phyloP scores from a whole-genome alignment of 495 filamentous ascomycete species.

The Aeminium ludgeri region DNA sequence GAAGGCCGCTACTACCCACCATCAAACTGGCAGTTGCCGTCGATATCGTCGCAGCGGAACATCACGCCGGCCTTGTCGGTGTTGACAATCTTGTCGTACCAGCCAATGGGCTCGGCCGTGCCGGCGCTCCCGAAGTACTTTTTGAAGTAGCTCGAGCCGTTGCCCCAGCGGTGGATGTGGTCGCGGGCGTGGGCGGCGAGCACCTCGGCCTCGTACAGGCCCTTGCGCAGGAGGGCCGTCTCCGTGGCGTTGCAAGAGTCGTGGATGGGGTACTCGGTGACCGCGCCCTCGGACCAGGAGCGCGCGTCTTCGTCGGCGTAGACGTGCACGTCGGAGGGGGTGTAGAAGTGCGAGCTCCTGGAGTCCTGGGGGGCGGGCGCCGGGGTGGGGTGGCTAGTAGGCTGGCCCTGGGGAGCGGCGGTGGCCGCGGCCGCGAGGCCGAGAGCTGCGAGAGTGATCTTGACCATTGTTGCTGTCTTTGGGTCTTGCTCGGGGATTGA shows the following conservation, averaged over 20 bases:
- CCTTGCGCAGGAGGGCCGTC: slow-evolving; percentile 29
- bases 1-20: slow-evolving; percentile 27
- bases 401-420: not conserved
- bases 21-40: slow-evolving; percentile 32
- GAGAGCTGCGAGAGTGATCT: not conserved
- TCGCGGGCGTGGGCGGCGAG: slow-evolving; percentile 33
- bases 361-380: not conserved
- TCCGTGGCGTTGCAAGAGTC: slow-evolving; percentile 39
- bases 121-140: slow-evolving; percentile 41
- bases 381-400: not conserved
- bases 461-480: no score
- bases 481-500: no score
- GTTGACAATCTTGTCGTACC: slow-evolving; percentile 34
- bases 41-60: slow-evolving; percentile 43
- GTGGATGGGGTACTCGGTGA: slow-evolving; percentile 31
- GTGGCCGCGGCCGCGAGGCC: not conserved
- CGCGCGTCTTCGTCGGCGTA: not conserved
- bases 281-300: slow-evolving; percentile 5
- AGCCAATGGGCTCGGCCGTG: slow-evolving; percentile 34
- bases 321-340: not conserved
- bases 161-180: slow-evolving; percentile 33
- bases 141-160: slow-evolving; percentile 33
- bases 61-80: slow-evolving; percentile 31
- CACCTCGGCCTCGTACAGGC: slow-evolving; percentile 31
- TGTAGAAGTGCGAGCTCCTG: not conserved